phyloP scores from a whole-genome alignment of 2,329 filamentous ascomycete genomes.

The Endoconidiophora laricicola region DNA sequence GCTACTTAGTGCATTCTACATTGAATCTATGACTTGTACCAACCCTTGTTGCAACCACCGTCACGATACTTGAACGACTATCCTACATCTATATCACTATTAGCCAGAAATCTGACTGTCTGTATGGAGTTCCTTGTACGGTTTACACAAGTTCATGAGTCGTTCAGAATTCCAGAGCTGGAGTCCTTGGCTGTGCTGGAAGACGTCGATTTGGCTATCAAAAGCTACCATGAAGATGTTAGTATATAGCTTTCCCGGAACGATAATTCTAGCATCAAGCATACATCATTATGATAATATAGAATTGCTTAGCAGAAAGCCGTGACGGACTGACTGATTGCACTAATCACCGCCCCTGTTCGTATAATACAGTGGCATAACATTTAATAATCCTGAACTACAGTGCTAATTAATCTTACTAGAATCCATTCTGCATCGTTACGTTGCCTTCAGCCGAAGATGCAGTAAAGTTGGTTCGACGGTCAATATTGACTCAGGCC shows the following conservation, averaged over 20 bases:
- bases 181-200: slow-evolving; percentile 59
- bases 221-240: slow-evolving; percentile 63
- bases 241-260: slow-evolving; percentile 19
- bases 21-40: not conserved
- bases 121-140: slow-evolving; percentile 69
- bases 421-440: slow-evolving; percentile 81
- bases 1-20: no score
- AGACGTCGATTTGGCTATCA: slow-evolving; percentile 49
- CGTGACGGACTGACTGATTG: no score
- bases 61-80: not conserved
- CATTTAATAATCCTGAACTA: not conserved
- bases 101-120: not conserved
- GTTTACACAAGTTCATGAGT: slow-evolving; percentile 77
- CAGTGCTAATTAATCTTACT: slow-evolving; percentile 13
- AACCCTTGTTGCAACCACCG: not conserved
- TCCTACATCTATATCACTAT: not conserved
- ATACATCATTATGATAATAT: no score
- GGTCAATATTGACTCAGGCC: slow-evolving; percentile 66
- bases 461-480: slow-evolving; percentile 49
- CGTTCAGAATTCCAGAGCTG: slow-evolving; percentile 75
- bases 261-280: slow-evolving; percentile 6
- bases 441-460: slow-evolving; percentile 46
- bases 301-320: no score
- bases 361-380: no score
- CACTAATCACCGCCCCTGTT: no score